A percentile compares a stretch with the other conserved stretches of the same genome.
Conservation (phyloP, 208 protist genomes). For the Acanthamoeba healyi region DNA sequence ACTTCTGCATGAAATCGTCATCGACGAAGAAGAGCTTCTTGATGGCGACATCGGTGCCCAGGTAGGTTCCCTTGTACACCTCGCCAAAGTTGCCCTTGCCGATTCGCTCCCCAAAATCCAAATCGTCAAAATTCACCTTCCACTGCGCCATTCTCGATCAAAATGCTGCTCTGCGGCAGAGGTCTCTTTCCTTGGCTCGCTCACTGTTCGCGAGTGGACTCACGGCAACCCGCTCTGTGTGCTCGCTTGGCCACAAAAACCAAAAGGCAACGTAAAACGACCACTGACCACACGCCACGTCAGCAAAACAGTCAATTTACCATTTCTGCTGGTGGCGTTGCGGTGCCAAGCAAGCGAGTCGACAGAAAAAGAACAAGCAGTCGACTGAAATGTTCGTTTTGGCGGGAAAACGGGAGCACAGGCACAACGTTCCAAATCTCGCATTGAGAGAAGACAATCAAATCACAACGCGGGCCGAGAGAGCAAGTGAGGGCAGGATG, state of each 20-base stretch:
- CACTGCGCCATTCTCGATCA: slow-evolving; percentile 48
- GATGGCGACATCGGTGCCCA: slow-evolving; percentile 76
- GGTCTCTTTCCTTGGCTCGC: too few species aligned
- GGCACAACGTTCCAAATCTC: too few species aligned
- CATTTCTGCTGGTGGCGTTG: too few species aligned
- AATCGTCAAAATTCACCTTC: slow-evolving; percentile 62
- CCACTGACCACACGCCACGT: not conserved
- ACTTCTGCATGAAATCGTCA: slow-evolving; percentile 67
- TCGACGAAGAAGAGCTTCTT: slow-evolving; percentile 72
- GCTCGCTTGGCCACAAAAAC: not conserved
- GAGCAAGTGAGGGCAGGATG: not conserved
- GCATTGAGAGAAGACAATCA: not conserved
- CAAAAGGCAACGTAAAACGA: too few species aligned
- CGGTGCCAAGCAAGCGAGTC: too few species aligned
- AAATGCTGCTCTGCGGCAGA: too few species aligned
- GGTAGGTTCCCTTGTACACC: slow-evolving; percentile 73
- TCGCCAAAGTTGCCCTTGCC: slow-evolving; percentile 38
- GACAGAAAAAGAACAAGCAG: too few species aligned
- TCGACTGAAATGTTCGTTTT: too few species aligned
- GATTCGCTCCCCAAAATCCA: slow-evolving; percentile 48
- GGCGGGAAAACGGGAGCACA: not conserved
- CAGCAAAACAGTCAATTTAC: not conserved
- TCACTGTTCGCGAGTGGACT: too few species aligned
- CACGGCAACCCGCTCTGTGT: too few species aligned
- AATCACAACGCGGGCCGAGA: not conserved